Base-by-base conservation (phyloP, 768 basidiomycete species). In the Termitomyces sp. region DNA sequence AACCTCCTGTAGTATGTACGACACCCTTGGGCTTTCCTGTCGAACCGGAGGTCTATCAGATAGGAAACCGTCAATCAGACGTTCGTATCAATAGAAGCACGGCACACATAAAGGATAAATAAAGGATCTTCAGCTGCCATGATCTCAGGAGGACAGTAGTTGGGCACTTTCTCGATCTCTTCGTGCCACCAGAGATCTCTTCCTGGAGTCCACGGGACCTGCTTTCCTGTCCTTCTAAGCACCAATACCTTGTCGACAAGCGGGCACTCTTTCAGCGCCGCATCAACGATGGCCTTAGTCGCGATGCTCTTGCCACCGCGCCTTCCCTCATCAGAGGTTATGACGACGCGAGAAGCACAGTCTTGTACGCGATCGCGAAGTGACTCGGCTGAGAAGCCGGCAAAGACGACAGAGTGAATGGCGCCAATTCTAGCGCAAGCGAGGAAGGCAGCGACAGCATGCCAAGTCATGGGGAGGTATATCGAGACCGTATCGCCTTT, bases 171-270 rank as follows among this genome's bases (percentile, higher is more conserved):
- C 22, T 78, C 82, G 28, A 81, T 79, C 75, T 94, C 93, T 72
- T 98, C 94, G 66, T 98, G 88, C 95, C 95, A 98, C 96, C 96
- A 98, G 64, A 83, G 79, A 70, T 99, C 96, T 45, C 95, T 76
- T 1, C 92, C 94, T 60, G 82, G 77, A 2, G 84, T 87, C 88
- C 90, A 92, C 3, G 86, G 77, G 18, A 97, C 85, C 56, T 85
- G 74, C 56, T 81, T 88, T 2, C 96, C 96, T 0, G 96, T 98
- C 55, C 96, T 81, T 72, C 81, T 81, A 51, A 98, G 79, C 4
- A 99, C 94, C 52, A 99, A 76, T 34, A 95, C 92, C 61, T 98
- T 90, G 71, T 97, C 88, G 57, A 98, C 94, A 5, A 75, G 66
- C 1, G 94, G 93, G 68, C 88, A 88, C 59, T 87, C 85, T 72